Evolutionary conservation across 345 rosid species (phyloP).

Genomic region (Arabis hirsuta): DNA sequence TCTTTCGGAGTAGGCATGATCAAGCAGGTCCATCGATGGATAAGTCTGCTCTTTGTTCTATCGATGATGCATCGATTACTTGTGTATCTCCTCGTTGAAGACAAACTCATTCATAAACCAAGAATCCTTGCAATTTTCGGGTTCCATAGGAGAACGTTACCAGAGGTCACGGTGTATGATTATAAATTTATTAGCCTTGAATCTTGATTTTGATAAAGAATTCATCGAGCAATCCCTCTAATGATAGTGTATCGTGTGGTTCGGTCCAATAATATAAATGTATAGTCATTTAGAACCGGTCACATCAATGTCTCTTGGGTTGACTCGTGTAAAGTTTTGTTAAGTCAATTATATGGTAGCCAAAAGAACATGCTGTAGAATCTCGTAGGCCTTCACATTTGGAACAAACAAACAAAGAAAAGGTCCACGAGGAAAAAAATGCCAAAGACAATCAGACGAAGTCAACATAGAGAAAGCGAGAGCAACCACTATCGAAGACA

Average conservation of each 20-base stretch:
- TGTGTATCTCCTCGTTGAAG: constrained; percentile 12
- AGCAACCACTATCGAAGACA: background rate
- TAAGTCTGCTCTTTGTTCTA: constrained; percentile 21
- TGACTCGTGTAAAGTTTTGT: constrained; percentile 1
- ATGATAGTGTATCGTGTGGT: constrained; percentile 6
- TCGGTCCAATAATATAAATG: background rate
- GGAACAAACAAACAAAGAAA: background rate
- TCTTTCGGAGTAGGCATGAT: constrained; percentile 23
- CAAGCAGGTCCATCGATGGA: constrained; percentile 25
- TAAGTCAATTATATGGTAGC: constrained; percentile 5
- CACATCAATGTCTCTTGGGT: background rate
- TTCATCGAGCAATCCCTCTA: background rate
- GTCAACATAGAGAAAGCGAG: background rate
- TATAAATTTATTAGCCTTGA: background rate
- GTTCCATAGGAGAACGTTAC: background rate
- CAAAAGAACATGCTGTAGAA: background rate
- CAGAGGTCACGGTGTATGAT: background rate
- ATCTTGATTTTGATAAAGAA: background rate
- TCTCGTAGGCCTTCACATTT: background rate
- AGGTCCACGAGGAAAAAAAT: background rate
- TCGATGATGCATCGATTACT: constrained; percentile 33
- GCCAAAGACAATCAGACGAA: too few species aligned
- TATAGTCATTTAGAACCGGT: background rate
- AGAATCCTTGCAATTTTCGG: background rate
- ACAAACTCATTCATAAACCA: background rate